Evolutionary conservation across 306 rosid genomes (phyloP).

Genomic region (Herpetospermum pedunculosum): DNA sequence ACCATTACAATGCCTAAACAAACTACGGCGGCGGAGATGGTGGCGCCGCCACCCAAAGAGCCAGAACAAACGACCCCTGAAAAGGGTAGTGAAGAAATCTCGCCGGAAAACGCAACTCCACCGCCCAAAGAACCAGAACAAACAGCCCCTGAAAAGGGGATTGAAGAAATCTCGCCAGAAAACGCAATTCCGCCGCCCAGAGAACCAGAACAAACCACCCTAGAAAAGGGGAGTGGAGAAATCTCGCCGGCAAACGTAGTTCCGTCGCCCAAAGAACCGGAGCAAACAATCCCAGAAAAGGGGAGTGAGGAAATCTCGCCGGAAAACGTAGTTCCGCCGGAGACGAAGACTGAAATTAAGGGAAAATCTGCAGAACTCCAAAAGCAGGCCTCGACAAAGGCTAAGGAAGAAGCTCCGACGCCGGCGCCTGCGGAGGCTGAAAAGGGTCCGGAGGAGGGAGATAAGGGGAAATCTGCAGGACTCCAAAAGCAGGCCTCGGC

Average conservation of each 20-base stretch:
- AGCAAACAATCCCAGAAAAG: not conserved
- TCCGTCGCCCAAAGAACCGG: not conserved
- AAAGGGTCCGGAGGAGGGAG: not conserved
- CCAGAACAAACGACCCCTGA: not conserved
- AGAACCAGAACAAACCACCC: not conserved
- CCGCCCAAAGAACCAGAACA: not conserved
- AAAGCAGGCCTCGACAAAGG: not conserved
- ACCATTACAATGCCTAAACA: constrained; percentile 8
- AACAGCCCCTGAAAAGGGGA: not conserved
- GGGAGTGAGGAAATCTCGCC: not conserved
- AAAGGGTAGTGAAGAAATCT: not conserved
- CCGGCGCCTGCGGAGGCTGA: not conserved
- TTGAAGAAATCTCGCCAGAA: not conserved
- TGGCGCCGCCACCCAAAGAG: not conserved
- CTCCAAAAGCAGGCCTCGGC: not conserved
- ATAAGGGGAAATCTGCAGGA: not conserved
- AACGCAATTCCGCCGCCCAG: not conserved
- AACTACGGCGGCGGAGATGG: not conserved
- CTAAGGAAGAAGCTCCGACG: not conserved
- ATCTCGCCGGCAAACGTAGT: not conserved
- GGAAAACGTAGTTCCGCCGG: not conserved
- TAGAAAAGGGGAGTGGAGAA: not conserved
- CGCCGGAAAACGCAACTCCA: not conserved
- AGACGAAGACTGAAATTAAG: not conserved
- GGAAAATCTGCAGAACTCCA: not conserved